Evolutionary conservation across 73 alveolate species (phyloP).

Genomic region (Durusdinium trenchii): DNA sequence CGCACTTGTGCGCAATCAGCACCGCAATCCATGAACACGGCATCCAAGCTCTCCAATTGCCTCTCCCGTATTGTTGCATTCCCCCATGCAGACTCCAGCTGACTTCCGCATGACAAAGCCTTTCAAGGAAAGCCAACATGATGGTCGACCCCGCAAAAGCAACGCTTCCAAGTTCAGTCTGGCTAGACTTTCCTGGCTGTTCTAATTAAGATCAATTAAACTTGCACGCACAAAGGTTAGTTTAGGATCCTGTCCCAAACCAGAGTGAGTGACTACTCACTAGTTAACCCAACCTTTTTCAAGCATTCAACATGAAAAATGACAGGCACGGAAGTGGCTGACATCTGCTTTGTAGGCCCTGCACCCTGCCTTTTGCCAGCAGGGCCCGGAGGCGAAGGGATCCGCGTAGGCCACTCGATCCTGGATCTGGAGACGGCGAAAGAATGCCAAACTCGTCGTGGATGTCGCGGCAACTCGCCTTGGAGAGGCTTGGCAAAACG

Average conservation of each 20-base stretch:
- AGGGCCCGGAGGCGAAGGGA: background rate
- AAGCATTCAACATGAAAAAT: background rate
- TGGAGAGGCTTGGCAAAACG: background rate
- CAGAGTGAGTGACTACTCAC: too few relatives aligned
- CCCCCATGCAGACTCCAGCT: slow-evolving; percentile 53
- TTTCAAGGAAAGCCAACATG: too few relatives aligned
- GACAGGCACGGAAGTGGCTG: too few relatives aligned
- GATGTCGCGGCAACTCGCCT: slow-evolving; percentile 11
- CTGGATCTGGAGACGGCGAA: background rate
- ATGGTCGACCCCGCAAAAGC: too few relatives aligned
- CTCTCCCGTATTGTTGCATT: slow-evolving; percentile 26
- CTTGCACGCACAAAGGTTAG: too few relatives aligned
- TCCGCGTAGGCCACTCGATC: slow-evolving; percentile 41
- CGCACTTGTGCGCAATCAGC: slow-evolving; percentile 27
- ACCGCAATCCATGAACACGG: slow-evolving; percentile 58
- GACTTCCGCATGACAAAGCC: slow-evolving; percentile 1
- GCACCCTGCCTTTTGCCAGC: slow-evolving; percentile 87
- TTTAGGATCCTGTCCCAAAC: too few relatives aligned
- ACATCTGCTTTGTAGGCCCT: too few relatives aligned
- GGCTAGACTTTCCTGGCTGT: too few relatives aligned
- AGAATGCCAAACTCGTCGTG: slow-evolving; percentile 33
- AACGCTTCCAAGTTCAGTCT: too few relatives aligned
- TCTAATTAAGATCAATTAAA: too few relatives aligned
- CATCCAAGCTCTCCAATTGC: slow-evolving; percentile 15
- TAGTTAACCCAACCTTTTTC: background rate